Percentiles rank a stretch among this genome's conserved stretches.
Evolutionary conservation across 495 filamentous ascomycete species (phyloP).

Genomic region (Penicillium soppii): DNA sequence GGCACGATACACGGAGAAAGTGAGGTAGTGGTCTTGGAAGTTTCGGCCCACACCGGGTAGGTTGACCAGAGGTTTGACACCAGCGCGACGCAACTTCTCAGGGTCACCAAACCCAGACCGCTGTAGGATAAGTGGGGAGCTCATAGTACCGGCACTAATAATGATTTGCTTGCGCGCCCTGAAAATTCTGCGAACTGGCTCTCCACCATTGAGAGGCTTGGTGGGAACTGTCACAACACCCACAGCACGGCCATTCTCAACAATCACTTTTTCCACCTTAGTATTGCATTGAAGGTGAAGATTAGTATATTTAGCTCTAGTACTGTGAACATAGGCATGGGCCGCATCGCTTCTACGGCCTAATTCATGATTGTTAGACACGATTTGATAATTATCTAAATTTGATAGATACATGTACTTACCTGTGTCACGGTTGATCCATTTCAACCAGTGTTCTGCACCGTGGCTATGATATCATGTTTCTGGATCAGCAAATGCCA

Average conservation of each 20-base stretch:
- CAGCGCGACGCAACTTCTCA: constrained; percentile 67
- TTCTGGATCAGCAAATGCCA: not conserved
- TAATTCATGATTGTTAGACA: constrained; percentile 9
- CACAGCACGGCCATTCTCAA: constrained; percentile 67
- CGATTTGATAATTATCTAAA: not conserved
- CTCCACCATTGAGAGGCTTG: constrained; percentile 48
- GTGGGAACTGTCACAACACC: constrained; percentile 59
- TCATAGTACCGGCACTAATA: constrained; percentile 76
- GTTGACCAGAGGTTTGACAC: constrained; percentile 70
- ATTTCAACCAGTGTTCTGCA: constrained; percentile 55
- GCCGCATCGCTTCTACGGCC: constrained; percentile 63
- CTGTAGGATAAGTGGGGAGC: constrained; percentile 76
- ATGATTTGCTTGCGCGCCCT: constrained; percentile 76
- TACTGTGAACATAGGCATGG: constrained; percentile 73
- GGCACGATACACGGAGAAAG: constrained; percentile 71
- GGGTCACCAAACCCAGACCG: constrained; percentile 69
- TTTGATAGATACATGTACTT: not conserved
- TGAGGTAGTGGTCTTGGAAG: constrained; percentile 86
- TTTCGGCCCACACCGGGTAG: constrained; percentile 81
- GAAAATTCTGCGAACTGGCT: constrained; percentile 56
- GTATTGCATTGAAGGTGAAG: constrained; percentile 76
- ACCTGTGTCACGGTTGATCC: constrained; percentile 67
- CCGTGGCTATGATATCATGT: constrained; percentile 24
- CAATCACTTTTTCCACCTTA: constrained; percentile 78
- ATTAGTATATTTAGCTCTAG: constrained; percentile 63